phyloP scores from a whole-genome alignment of 2,329 filamentous ascomycete genomes.

The Ambrosiella beaveri region DNA sequence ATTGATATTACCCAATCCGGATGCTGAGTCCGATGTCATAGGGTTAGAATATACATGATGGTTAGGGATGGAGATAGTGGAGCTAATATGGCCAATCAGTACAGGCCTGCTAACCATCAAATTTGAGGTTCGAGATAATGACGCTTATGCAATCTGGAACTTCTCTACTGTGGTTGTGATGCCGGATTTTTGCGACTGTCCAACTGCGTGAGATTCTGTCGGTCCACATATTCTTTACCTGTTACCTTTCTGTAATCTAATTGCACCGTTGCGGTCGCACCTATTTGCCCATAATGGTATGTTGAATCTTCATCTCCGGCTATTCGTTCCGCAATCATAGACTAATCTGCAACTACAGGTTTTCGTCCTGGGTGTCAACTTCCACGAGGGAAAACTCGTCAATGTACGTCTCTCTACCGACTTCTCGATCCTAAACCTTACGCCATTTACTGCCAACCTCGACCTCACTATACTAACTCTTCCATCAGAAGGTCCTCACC shows the following conservation, averaged over 20 bases:
- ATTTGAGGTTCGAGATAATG: neutral
- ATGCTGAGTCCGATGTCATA: too few relatives aligned
- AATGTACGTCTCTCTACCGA: slow-evolving; percentile 37
- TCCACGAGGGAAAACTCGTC: slow-evolving; percentile 67
- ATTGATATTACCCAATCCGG: too few relatives aligned
- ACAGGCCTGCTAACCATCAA: neutral
- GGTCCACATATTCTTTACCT: neutral
- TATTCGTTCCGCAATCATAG: neutral
- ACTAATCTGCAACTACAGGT: slow-evolving; percentile 33
- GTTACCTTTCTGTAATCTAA: neutral
- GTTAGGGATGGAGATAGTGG: neutral
- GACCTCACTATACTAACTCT: neutral
- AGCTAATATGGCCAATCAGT: slow-evolving; percentile 1
- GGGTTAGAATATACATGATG: too few relatives aligned
- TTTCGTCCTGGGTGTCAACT: slow-evolving; percentile 74
- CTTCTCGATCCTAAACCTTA: neutral
- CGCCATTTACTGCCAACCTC: neutral
- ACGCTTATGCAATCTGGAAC: neutral
- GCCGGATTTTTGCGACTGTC: too few relatives aligned
- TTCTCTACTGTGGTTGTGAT: too few relatives aligned
- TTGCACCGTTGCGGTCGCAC: slow-evolving; percentile 3
- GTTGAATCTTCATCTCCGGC: neutral
- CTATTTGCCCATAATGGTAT: slow-evolving; percentile 9
- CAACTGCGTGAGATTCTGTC: too few relatives aligned
- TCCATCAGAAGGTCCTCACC: slow-evolving; percentile 50